A percentile compares a stretch with the other conserved stretches of the same genome.
Evolutionary conservation across 495 filamentous ascomycete species (phyloP).

Genomic region (Hyaloscypha finlandica): DNA sequence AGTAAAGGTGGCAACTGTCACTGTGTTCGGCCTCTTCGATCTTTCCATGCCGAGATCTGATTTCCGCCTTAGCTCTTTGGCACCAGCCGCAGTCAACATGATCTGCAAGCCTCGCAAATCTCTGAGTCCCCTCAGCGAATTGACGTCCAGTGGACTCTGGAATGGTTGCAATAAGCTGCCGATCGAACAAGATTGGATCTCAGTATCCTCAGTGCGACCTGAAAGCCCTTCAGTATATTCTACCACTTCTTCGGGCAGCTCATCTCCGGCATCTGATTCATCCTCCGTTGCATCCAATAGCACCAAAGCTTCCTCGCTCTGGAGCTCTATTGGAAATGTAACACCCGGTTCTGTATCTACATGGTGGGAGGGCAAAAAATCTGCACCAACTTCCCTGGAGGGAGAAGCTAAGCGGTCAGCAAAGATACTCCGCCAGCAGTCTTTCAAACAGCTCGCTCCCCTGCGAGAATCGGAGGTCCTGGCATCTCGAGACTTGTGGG

Average conservation of each 20-base stretch:
- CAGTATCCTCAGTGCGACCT: slow-evolving; percentile 31
- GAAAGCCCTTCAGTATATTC: slow-evolving; percentile 29
- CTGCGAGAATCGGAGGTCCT: slow-evolving; percentile 30
- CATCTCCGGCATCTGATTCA: slow-evolving; percentile 29
- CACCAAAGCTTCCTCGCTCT: slow-evolving; percentile 33
- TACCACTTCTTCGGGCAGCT: slow-evolving; percentile 21
- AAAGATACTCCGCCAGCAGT: slow-evolving; percentile 21
- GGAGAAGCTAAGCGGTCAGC: slow-evolving; percentile 4
- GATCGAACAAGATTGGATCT: slow-evolving; percentile 32
- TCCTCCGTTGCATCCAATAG: slow-evolving; percentile 31
- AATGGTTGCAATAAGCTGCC: slow-evolving; percentile 1
- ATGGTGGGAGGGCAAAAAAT: slow-evolving; percentile 24
- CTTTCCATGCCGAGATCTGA: slow-evolving; percentile 3
- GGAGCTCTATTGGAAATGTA: slow-evolving; percentile 12
- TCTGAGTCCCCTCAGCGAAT: neutral
- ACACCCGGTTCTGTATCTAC: neutral
- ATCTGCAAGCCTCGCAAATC: slow-evolving; percentile 26
- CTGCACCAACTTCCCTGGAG: slow-evolving; percentile 5
- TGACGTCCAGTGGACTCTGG: slow-evolving; percentile 29
- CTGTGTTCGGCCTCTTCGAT: slow-evolving; percentile 24
- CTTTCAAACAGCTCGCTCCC: slow-evolving; percentile 13
- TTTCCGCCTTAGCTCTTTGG: slow-evolving; percentile 18
- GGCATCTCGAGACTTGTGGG: slow-evolving; percentile 23
- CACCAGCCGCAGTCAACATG: slow-evolving; percentile 28
- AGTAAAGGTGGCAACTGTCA: neutral